A percentile compares a stretch with the other conserved stretches of the same genome.
These are phyloP conservation scores for Podila epigama DNA, from an alignment of 192 early-diverging fungal species.

Conservation along the genomic window DNA sequence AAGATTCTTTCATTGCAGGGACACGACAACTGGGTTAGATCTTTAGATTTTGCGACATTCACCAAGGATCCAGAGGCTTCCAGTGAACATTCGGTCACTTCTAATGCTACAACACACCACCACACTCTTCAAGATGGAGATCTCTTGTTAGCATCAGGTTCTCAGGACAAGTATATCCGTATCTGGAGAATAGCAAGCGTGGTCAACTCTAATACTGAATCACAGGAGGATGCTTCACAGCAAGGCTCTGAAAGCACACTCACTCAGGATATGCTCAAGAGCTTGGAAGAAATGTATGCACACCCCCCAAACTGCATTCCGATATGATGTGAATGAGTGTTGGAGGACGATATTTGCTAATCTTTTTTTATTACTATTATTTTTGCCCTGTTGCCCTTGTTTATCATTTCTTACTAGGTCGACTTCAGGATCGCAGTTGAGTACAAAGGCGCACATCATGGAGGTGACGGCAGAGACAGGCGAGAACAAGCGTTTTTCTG, in stretches of 20 bases:
- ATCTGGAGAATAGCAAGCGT: conserved; percentile 81
- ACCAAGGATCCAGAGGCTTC: conserved; percentile 33
- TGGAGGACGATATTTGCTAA: neutral
- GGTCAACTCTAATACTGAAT: neutral
- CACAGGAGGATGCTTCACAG: conserved; percentile 1
- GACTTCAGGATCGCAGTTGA: conserved; percentile 70
- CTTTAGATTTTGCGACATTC: conserved; percentile 75
- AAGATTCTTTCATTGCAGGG: conserved; percentile 75
- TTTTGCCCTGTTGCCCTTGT: neutral
- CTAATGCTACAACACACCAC: conserved; percentile 11
- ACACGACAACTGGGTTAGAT: conserved; percentile 94
- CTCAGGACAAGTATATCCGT: conserved; percentile 93
- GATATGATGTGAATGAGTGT: neutral
- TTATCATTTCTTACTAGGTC: conserved; percentile 40
- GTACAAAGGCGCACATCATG: conserved; percentile 85
- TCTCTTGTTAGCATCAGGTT: conserved; percentile 86
- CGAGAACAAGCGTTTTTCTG: conserved; percentile 52
- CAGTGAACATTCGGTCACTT: conserved; percentile 2
- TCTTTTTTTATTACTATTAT: neutral
- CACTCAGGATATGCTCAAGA: conserved; percentile 56
- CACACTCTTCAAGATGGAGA: conserved; percentile 76
- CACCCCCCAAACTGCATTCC: neutral
- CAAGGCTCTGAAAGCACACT: conserved; percentile 19
- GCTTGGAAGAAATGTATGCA: conserved; percentile 37
- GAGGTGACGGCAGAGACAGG: conserved; percentile 50